phyloP scores from a whole-genome alignment of 2,329 filamentous ascomycete genomes.

The Fusarium siculi region DNA sequence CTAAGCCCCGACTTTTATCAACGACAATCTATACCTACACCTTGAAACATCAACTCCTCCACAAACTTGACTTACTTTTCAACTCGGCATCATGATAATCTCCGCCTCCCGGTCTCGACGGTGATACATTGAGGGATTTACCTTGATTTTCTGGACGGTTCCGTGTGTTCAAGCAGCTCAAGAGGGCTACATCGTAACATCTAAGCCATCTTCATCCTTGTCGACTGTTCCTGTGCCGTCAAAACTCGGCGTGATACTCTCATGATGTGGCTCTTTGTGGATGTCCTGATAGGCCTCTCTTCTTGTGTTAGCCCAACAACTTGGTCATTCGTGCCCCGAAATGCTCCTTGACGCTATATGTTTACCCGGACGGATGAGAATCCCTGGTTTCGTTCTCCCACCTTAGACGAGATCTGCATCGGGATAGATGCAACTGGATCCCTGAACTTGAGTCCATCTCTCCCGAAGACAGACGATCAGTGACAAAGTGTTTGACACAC shows the following conservation, averaged over 20 bases:
- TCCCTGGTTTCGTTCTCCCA: background rate
- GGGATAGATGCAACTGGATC: background rate
- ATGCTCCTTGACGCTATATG: background rate
- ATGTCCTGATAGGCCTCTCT: background rate
- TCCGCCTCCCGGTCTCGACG: background rate
- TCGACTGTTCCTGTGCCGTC: background rate
- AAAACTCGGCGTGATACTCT: background rate
- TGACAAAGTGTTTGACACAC: conserved; percentile 13
- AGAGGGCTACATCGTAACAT: background rate
- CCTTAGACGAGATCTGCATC: conserved; percentile 31
- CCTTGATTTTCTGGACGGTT: background rate
- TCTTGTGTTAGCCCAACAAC: background rate
- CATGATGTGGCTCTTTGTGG: conserved; percentile 6
- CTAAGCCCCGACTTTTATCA: conserved; percentile 32
- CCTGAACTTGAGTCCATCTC: background rate
- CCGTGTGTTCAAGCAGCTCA: background rate
- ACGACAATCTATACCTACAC: conserved; percentile 10
- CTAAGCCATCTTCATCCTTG: conserved; percentile 1
- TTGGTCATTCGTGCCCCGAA: background rate
- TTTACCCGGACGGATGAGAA: background rate
- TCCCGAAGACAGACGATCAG: background rate
- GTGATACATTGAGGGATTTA: background rate
- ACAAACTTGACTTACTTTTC: background rate
- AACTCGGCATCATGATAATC: conserved; percentile 21
- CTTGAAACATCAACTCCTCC: conserved; percentile 19